Base-by-base conservation (phyloP, 2,329 filamentous ascomycete species). In the Talaromyces verruculosus region DNA sequence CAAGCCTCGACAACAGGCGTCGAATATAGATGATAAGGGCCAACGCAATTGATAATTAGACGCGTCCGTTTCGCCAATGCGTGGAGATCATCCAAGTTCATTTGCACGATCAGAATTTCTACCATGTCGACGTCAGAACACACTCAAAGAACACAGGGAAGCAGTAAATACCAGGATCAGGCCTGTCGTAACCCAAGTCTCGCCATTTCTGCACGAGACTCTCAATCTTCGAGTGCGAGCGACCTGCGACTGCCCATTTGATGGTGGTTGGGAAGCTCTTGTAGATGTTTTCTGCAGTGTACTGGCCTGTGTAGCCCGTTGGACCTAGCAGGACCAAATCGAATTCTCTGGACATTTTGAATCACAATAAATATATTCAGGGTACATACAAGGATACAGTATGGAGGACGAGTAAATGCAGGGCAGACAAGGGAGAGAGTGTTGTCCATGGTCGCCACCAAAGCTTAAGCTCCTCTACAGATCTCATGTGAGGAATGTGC, bases 181-280 rank as follows among this genome's bases (percentile, higher is more conserved):
- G 74, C 63, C 93, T 88, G 76, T 96, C 88, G 1, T 88, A 82
- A 74, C 91, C 91, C 66, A 90, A 72, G 65, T 80, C 75, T 71
- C 88, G 87, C 75, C 93, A 84, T 64, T 91, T 87, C 62, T 87
- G 81, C 7, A 88, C 87, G 11, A 97, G 78, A 47, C 80, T 79
- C 70, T 90, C 85, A 4, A 98, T 84, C 77, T 97, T 97, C 59
- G 83, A 81, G 59, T 84, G 81, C n/a, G 91, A 93, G 30, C 93
- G 90, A 35, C 93, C 93, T 55, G 92, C 91, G 64, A 97, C 83
- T 15, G 92, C 93, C 93, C 93, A 97, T 81, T 88, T 92, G 68
- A 96, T 77, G 75, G 92, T 86, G 19, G 90, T 91, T 0, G 93
- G 90, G 0, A 92, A 82, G 69, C 86, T 80, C 15, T 84, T 84